Conservation (phyloP, 768 basidiomycete species). For the Boletus sp. region DNA sequence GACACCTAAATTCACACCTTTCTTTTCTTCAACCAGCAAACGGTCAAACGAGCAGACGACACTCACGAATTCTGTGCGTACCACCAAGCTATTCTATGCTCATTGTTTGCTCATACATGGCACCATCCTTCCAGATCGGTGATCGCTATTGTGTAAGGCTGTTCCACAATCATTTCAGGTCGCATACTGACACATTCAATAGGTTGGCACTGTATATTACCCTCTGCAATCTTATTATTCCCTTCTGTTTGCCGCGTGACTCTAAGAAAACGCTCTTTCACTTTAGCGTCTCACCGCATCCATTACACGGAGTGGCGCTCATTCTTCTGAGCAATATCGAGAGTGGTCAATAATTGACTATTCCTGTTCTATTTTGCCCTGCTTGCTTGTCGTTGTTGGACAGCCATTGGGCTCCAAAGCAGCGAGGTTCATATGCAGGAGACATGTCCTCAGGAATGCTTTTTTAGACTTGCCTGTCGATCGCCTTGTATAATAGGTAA, state of each 20-base stretch:
- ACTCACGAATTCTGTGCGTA: slow-evolving; percentile 93
- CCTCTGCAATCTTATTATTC: slow-evolving; percentile 31
- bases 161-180: slow-evolving; percentile 21
- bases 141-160: slow-evolving; percentile 37
- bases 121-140: slow-evolving; percentile 38
- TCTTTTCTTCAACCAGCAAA: slow-evolving; percentile 64
- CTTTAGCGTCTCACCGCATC: slow-evolving; percentile 77
- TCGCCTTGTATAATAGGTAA: slow-evolving; percentile 15
- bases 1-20: slow-evolving; percentile 33
- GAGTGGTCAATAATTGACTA: slow-evolving; percentile 25
- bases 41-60: slow-evolving; percentile 94
- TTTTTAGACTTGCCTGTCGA: background rate
- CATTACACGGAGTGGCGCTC: slow-evolving; percentile 65
- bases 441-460: slow-evolving; percentile 28
- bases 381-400: slow-evolving; percentile 30
- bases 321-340: slow-evolving; percentile 82
- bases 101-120: slow-evolving; percentile 4
- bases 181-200: slow-evolving; percentile 14
- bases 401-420: slow-evolving; percentile 29
- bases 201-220: slow-evolving; percentile 37
- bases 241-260: slow-evolving; percentile 10
- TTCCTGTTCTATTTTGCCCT: slow-evolving; percentile 42
- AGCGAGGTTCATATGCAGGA: slow-evolving; percentile 54
- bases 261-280: slow-evolving; percentile 58
- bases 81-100: background rate